Percentiles rank a stretch among this genome's conserved stretches.
Conservation (phyloP, 2,329 filamentous ascomycete species). For the Penicillium vulpinum region DNA sequence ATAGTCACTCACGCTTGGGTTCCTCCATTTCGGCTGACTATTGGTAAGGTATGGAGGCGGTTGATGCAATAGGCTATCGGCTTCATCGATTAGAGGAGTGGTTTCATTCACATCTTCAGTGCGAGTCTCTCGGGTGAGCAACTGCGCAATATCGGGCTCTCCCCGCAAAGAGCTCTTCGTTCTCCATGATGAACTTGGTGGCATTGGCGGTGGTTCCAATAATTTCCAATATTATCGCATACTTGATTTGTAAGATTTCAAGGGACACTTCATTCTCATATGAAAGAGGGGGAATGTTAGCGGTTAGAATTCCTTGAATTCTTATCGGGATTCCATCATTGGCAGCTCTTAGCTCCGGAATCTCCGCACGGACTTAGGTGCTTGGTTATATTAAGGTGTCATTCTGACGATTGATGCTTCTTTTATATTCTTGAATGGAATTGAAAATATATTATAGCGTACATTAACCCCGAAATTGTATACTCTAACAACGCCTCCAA, state of each 20-base stretch:
- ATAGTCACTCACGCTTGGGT: slow-evolving; percentile 48
- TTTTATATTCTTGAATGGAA: not conserved
- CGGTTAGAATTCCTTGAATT: not conserved
- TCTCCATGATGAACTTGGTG: slow-evolving; percentile 29
- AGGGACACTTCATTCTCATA: not conserved
- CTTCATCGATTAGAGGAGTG: not conserved
- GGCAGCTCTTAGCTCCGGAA: slow-evolving; percentile 7
- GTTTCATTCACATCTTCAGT: slow-evolving; percentile 2
- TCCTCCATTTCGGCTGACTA: slow-evolving; percentile 49
- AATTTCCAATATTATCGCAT: not conserved
- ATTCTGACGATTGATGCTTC: not conserved
- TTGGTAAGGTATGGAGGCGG: not conserved
- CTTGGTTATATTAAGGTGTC: not conserved
- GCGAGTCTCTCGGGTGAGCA: slow-evolving; percentile 15
- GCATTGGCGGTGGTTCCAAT: not conserved
- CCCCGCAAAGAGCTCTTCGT: slow-evolving; percentile 34
- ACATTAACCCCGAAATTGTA: slow-evolving; percentile 3
- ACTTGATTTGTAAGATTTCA: slow-evolving; percentile 7
- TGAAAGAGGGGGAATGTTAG: slow-evolving; percentile 1
- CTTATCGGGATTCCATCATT: slow-evolving; percentile 5
- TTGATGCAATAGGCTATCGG: not conserved
- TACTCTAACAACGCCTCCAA: slow-evolving; percentile 9
- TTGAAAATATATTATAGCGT: slow-evolving; percentile 1
- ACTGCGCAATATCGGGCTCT: slow-evolving; percentile 34
- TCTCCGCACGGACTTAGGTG: slow-evolving; percentile 4